These are phyloP conservation scores for Trichosporon asahii DNA, from an alignment of 1,284 basidiomycete genomes.

Conservation along the genomic window DNA sequence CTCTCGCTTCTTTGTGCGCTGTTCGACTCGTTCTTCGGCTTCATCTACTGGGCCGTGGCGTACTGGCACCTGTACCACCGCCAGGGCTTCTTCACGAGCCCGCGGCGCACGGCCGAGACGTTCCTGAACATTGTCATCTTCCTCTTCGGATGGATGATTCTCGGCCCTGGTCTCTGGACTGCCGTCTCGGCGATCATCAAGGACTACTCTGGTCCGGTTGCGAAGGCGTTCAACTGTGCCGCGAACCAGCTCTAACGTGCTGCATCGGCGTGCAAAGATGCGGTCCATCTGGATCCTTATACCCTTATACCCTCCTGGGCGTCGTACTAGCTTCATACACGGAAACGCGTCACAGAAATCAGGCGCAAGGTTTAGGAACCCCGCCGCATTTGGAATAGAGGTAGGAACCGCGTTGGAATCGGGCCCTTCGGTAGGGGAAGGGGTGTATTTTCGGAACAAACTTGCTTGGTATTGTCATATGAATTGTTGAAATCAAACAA, in stretches of 20 bases:
- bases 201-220: constrained; percentile 31
- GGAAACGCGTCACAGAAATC: not conserved
- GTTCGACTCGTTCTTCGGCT: constrained; percentile 41
- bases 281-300: too few relatives aligned
- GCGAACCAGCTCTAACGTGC: not conserved
- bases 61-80: constrained; percentile 52
- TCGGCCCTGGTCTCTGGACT: constrained; percentile 55
- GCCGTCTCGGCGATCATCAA: constrained; percentile 52
- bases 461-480: not conserved
- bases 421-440: not conserved
- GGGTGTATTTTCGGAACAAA: constrained; percentile 2
- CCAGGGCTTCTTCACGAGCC: constrained; percentile 29
- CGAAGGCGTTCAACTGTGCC: constrained; percentile 27
- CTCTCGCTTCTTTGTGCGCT: constrained; percentile 49
- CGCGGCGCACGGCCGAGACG: constrained; percentile 26
- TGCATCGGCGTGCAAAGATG: not conserved
- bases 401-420: not conserved
- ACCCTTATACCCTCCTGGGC: too few relatives aligned
- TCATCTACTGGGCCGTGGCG: constrained; percentile 54
- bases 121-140: constrained; percentile 51
- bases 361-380: not conserved
- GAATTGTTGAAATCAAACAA: not conserved
- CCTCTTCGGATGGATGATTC: constrained; percentile 50
- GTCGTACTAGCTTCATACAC: not conserved
- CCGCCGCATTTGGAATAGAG: not conserved